Percentiles rank a stretch among this genome's conserved stretches.
These are phyloP conservation scores for Boletus subcaerulescens DNA, from an alignment of 768 basidiomycete species.

Conservation along the genomic window DNA sequence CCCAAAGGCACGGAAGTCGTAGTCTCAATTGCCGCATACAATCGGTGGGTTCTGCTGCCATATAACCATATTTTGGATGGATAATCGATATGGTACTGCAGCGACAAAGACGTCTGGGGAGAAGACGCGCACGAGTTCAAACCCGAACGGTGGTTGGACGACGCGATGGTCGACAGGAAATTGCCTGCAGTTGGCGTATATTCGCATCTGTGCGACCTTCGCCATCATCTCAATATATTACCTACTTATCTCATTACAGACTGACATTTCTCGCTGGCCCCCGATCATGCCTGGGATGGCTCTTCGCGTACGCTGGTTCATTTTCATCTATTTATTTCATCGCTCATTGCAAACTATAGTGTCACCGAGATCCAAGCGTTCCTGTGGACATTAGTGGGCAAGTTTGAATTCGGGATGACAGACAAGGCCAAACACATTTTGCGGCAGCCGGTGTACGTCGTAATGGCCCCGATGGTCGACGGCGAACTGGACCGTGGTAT, in stretches of 20 bases:
- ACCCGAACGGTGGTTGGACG: constrained; percentile 1
- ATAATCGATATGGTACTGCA: background rate
- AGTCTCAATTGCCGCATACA: constrained; percentile 49
- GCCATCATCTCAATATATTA: no score
- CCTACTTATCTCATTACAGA: background rate
- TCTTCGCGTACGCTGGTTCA: constrained; percentile 17
- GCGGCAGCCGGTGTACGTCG: constrained; percentile 24
- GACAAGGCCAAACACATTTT: constrained; percentile 1
- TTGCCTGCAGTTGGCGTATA: constrained; percentile 10
- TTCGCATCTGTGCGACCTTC: constrained; percentile 6
- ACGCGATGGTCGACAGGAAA: background rate
- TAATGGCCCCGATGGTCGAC: constrained; percentile 35
- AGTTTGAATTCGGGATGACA: constrained; percentile 48
- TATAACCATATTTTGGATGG: background rate
- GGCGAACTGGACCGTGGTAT: constrained; percentile 30
- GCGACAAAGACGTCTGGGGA: constrained; percentile 20
- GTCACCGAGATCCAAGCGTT: constrained; percentile 56
- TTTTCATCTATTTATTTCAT: background rate
- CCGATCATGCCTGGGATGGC: constrained; percentile 24
- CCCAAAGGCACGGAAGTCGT: constrained; percentile 49
- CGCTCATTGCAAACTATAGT: constrained; percentile 11
- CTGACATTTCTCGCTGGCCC: constrained; percentile 16
- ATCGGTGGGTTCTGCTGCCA: constrained; percentile 38
- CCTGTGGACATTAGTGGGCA: constrained; percentile 48
- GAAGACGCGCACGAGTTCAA: constrained; percentile 20